Evolutionary conservation across 352 stramenopile species (phyloP).

Genomic region (Phytophthora hibernalis): DNA sequence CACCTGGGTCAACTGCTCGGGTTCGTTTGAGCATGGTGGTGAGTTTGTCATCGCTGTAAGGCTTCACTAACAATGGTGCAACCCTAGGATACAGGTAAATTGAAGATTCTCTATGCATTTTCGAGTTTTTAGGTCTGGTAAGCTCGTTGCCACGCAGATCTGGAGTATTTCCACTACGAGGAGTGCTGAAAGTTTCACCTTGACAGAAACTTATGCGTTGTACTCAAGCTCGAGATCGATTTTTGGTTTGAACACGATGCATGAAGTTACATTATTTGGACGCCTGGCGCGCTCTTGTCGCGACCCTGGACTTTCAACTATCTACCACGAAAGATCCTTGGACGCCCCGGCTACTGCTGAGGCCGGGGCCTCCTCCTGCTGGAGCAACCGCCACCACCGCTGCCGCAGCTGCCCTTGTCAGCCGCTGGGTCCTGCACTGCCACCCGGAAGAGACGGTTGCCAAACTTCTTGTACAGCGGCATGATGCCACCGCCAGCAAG

Average conservation of each 20-base stretch:
- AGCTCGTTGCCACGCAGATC: no score
- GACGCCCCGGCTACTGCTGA: conserved; percentile 46
- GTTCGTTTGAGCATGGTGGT: no score
- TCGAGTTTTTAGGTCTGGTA: no score
- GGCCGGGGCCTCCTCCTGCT: conserved; percentile 40
- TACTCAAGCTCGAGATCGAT: no score
- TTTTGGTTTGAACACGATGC: conserved; percentile 1
- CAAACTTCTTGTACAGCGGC: conserved; percentile 89
- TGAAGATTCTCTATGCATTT: no score
- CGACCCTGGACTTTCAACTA: conserved; percentile 5
- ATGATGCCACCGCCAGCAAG: conserved; percentile 86
- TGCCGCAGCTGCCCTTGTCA: conserved; percentile 47
- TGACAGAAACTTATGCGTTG: no score
- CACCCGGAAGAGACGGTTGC: conserved; percentile 86
- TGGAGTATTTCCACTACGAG: no score
- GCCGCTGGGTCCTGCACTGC: conserved; percentile 70
- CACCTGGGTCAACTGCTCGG: no score
- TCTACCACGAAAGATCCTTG: conserved; percentile 73
- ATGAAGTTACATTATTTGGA: conserved; percentile 28
- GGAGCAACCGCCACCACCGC: conserved; percentile 37
- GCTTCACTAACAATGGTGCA: no score
- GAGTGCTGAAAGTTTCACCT: no score
- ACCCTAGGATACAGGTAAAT: no score
- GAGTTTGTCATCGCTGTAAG: no score
- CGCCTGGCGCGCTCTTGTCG: conserved; percentile 1